Conservation (phyloP, 495 filamentous ascomycete species). For the Mytilinidion resinicola region DNA sequence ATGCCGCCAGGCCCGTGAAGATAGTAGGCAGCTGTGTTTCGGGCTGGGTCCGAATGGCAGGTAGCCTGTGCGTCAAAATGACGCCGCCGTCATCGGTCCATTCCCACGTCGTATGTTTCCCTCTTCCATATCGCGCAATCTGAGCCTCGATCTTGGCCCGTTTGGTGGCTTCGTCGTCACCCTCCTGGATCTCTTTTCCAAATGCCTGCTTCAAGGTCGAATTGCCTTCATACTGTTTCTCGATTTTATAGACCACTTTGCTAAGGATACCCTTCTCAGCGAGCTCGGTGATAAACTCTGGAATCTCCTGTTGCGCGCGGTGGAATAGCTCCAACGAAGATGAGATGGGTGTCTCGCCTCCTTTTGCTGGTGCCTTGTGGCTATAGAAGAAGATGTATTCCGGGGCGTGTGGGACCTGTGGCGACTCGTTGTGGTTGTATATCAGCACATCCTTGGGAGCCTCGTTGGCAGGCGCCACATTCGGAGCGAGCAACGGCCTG, state of each 20-base stretch:
- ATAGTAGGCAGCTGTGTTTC: constrained; percentile 45
- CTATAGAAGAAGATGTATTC: constrained; percentile 51
- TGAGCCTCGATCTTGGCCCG: constrained; percentile 46
- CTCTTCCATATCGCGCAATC: constrained; percentile 39
- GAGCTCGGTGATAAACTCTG: constrained; percentile 44
- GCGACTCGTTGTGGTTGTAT: constrained; percentile 52
- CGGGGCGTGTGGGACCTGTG: constrained; percentile 48
- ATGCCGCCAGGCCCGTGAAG: constrained; percentile 47
- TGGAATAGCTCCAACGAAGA: constrained; percentile 48
- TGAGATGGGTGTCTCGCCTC: constrained; percentile 49
- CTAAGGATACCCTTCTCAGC: constrained; percentile 44
- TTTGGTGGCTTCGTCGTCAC: constrained; percentile 41
- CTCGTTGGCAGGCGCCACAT: constrained; percentile 50
- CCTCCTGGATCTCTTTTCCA: constrained; percentile 44
- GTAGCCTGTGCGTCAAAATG: constrained; percentile 39
- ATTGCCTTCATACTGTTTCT: constrained; percentile 42
- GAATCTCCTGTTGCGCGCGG: constrained; percentile 43
- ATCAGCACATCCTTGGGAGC: constrained; percentile 46
- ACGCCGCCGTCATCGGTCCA: constrained; percentile 43
- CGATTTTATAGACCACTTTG: constrained; percentile 42
- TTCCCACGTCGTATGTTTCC: constrained; percentile 39
- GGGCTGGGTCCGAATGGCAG: constrained; percentile 44
- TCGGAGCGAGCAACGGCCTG: constrained; percentile 45
- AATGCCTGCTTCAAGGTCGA: constrained; percentile 50
- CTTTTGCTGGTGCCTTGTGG: constrained; percentile 33